Evolutionary conservation across 192 early-diverging fungal species (phyloP).

Genomic region (Coemansia sp.): DNA sequence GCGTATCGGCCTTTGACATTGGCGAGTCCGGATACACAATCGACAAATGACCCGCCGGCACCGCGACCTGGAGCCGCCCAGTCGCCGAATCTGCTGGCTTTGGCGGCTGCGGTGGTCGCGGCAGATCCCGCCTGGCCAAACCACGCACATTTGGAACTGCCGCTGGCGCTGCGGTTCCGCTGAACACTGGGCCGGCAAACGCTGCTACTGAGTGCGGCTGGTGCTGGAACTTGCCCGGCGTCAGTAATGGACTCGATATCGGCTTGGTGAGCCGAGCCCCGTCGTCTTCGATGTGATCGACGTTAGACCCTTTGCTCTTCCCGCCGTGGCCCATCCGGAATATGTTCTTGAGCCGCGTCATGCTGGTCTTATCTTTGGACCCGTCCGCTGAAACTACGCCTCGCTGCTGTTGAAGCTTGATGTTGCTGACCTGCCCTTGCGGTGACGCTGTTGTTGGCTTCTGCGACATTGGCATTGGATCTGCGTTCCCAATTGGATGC

Average conservation of each 20-base stretch:
- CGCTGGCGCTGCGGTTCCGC: neutral
- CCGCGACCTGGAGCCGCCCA: slow-evolving; percentile 38
- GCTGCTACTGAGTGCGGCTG: slow-evolving; percentile 1
- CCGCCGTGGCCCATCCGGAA: slow-evolving; percentile 35
- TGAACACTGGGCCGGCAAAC: slow-evolving; percentile 3
- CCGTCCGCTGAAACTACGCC: slow-evolving; percentile 12
- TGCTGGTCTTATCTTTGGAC: slow-evolving; percentile 41
- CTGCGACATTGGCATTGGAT: slow-evolving; percentile 5
- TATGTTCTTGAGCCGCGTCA: slow-evolving; percentile 46
- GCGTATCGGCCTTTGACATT: slow-evolving; percentile 50
- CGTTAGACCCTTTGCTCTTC: neutral
- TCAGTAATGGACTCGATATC: slow-evolving; percentile 13
- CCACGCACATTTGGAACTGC: neutral
- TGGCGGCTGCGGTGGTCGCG: slow-evolving; percentile 3
- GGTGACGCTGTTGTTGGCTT: slow-evolving; percentile 10
- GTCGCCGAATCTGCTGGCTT: neutral
- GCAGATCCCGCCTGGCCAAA: slow-evolving; percentile 2
- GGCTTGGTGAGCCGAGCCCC: neutral
- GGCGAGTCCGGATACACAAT: slow-evolving; percentile 53
- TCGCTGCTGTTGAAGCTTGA: slow-evolving; percentile 4
- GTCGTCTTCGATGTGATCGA: neutral
- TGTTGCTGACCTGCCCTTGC: slow-evolving; percentile 8
- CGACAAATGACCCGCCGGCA: slow-evolving; percentile 45
- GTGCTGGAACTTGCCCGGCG: slow-evolving; percentile 7
- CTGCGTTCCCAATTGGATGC: slow-evolving; percentile 21